A percentile compares a stretch with the other conserved stretches of the same genome.
phyloP scores from a whole-genome alignment of 2,329 filamentous ascomycete genomes.

The Phaeosphaeria sp. region DNA sequence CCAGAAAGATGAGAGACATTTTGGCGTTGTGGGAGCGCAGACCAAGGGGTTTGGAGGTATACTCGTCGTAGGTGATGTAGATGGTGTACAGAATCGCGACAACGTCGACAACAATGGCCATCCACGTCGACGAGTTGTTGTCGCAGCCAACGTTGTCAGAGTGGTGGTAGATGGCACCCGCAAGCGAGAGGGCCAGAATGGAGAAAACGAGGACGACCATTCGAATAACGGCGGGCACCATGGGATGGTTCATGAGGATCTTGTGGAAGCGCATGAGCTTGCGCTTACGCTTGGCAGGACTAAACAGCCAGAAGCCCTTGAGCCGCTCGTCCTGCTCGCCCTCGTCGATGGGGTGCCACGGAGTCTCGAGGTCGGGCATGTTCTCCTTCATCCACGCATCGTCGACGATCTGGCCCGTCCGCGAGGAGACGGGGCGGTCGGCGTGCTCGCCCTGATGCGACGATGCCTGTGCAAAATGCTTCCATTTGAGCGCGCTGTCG shows the following conservation, averaged over 20 bases:
- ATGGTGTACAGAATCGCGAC: constrained; percentile 88
- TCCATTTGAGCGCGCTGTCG: constrained; percentile 49
- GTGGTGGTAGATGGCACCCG: constrained; percentile 72
- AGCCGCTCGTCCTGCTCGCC: constrained; percentile 57
- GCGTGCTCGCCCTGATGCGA: constrained; percentile 26
- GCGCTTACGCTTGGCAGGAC: constrained; percentile 56
- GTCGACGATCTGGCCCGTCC: constrained; percentile 45
- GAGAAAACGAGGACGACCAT: constrained; percentile 84
- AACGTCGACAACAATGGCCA: constrained; percentile 88
- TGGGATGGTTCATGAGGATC: constrained; percentile 77
- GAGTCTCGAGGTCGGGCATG: constrained; percentile 54
- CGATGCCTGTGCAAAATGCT: constrained; percentile 45
- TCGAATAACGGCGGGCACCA: constrained; percentile 85
- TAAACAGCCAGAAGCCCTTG: constrained; percentile 58
- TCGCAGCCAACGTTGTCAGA: constrained; percentile 48
- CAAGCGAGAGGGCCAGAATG: constrained; percentile 78
- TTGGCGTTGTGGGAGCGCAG: constrained; percentile 84
- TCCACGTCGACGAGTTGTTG: constrained; percentile 71
- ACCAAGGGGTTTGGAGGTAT: constrained; percentile 90
- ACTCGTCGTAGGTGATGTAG: constrained; percentile 97
- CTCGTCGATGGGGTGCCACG: constrained; percentile 63
- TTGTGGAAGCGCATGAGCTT: constrained; percentile 69
- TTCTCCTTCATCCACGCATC: constrained; percentile 58
- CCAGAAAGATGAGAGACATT: constrained; percentile 85
- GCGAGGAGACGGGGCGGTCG: constrained; percentile 34